Base-by-base conservation (phyloP, 768 basidiomycete genomes). In the Boletellus sp. region DNA sequence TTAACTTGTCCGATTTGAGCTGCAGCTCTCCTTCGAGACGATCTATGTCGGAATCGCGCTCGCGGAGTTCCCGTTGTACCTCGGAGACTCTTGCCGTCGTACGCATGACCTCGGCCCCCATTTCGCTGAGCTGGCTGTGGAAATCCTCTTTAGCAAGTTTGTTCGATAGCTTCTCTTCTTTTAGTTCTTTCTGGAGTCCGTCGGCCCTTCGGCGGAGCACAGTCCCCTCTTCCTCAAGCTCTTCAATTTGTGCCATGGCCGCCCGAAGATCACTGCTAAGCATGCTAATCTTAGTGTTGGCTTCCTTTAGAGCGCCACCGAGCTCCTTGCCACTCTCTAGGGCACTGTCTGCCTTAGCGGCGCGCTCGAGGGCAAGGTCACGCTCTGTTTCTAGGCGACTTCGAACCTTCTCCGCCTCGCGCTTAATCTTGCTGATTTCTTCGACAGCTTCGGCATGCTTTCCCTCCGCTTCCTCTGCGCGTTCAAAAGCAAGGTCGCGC, bases 281-380 rank as follows among this genome's bases (percentile, higher is more conserved):
- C 44, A 76, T 69, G 26, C 70, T 76, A 33, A 85, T 69, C 17
- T 78, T 76, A 48, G 82, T 75, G 52, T 88, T 85, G 17, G 84
- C 85, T 35, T 82, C 80, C 51, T 75, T 77, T 48, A 89, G 60
- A 45, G 84, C 84, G 0, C 78, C 78, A 2, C 86, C 88, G 1
- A 89, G 73, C 40, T 89, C 89, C 53, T 78, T 77, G 33, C 78
- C 84, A 46, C 71, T 78, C 62, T 81, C 84, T 44, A 90, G 69
- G 12, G 79, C 77, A 23, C 65, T 70, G 57, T 90, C 87, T 0
- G 84, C 85, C 58, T 84, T 84, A 53, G 74, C 73, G 0, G 80
- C 81, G 31, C 49, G 49, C 17, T 50, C 48, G 9, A 42, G 41
- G 12, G 48, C 48, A 28, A 48, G 48, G n/a, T 48, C 48, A 9